Conservation (phyloP, 2,329 filamentous ascomycete genomes). For the Coccinonectria pachysandricola region DNA sequence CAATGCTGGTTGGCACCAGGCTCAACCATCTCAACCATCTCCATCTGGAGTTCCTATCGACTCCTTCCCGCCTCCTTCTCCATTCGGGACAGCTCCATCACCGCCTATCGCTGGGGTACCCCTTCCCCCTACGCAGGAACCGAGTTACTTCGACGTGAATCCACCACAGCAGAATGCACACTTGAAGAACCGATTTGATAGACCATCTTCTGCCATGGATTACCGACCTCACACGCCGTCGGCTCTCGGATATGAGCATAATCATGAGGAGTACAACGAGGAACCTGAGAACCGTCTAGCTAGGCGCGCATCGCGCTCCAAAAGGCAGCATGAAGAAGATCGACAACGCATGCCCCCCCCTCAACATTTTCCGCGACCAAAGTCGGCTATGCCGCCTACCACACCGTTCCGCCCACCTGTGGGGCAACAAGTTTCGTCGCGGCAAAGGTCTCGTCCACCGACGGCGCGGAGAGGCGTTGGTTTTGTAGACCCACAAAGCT, state of each 20-base stretch:
- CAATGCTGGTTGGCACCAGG: slow-evolving; percentile 19
- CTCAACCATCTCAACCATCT: slow-evolving; percentile 14
- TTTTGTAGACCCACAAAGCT: slow-evolving; percentile 21
- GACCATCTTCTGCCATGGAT: slow-evolving; percentile 31
- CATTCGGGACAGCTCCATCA: too few relatives aligned
- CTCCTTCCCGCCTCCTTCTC: slow-evolving; percentile 24
- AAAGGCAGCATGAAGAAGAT: slow-evolving; percentile 32
- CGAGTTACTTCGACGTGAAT: slow-evolving; percentile 23
- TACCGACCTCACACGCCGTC: slow-evolving; percentile 21
- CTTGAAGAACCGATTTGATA: slow-evolving; percentile 25
- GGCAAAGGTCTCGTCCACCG: slow-evolving; percentile 22
- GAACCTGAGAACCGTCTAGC: slow-evolving; percentile 25
- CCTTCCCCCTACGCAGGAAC: too few relatives aligned
- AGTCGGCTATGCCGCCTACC: slow-evolving; percentile 21
- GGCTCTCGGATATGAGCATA: slow-evolving; percentile 23
- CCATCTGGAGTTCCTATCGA: slow-evolving; percentile 14
- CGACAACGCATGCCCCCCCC: slow-evolving; percentile 41
- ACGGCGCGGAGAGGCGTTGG: slow-evolving; percentile 21
- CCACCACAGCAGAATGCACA: slow-evolving; percentile 19
- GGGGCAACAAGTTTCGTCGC: slow-evolving; percentile 16
- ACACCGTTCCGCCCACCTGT: slow-evolving; percentile 21
- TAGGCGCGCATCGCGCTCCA: slow-evolving; percentile 33
- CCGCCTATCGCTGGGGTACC: too few relatives aligned
- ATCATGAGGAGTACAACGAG: slow-evolving; percentile 31
- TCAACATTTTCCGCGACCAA: slow-evolving; percentile 24